Evolutionary conservation across 164 flowering plant genomes (phyloP).

Genomic region (Berberis vulgaris): DNA sequence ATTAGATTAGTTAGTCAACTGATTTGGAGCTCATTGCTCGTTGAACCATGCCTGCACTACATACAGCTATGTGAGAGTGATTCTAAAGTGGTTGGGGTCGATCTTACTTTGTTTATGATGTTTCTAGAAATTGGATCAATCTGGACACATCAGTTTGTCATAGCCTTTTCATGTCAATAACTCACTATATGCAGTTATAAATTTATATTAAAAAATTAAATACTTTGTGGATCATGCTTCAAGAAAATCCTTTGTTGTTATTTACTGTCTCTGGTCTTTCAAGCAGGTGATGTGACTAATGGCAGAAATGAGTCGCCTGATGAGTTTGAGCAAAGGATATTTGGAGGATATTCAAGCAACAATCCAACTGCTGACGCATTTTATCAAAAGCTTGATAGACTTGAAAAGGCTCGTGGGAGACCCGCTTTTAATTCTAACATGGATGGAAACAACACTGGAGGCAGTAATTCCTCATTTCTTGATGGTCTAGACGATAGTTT

Average conservation of each 20-base stretch:
- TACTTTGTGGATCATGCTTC: too few species aligned
- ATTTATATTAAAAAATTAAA: too few species aligned
- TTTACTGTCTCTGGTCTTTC: slow-evolving; percentile 4
- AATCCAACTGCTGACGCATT: slow-evolving; percentile 28
- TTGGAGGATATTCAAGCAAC: slow-evolving; percentile 30
- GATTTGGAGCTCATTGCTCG: too few species aligned
- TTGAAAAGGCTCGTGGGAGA: slow-evolving; percentile 13
- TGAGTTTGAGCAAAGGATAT: slow-evolving; percentile 51
- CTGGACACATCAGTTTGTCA: too few species aligned
- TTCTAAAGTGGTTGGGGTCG: too few species aligned
- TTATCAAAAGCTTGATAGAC: slow-evolving; percentile 39
- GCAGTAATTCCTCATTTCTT: slow-evolving; percentile 9
- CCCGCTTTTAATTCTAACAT: slow-evolving; percentile 17
- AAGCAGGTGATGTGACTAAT: slow-evolving; percentile 22
- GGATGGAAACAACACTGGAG: slow-evolving; percentile 13
- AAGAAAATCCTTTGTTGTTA: neutral
- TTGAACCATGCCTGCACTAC: too few species aligned
- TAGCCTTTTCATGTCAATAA: too few species aligned
- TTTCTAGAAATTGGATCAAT: too few species aligned
- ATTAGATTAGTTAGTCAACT: too few species aligned
- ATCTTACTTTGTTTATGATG: too few species aligned
- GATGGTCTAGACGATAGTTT: slow-evolving; percentile 44
- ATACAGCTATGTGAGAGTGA: too few species aligned
- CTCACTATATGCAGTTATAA: too few species aligned
- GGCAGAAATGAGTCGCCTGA: slow-evolving; percentile 44